phyloP scores from a whole-genome alignment of 2,329 filamentous ascomycete species.

The Botrytis elliptica region DNA sequence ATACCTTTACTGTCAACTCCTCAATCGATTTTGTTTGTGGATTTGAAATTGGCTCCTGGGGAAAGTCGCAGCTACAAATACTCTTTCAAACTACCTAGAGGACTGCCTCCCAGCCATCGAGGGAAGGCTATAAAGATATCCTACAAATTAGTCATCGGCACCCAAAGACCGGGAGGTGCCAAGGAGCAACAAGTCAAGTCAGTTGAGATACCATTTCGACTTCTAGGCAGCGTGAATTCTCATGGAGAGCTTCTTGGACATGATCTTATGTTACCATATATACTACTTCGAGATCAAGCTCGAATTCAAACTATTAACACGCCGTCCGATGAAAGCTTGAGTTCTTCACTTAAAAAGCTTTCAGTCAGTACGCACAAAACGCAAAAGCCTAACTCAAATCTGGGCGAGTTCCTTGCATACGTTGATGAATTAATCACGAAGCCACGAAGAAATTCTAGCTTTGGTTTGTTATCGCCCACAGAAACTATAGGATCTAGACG shows the following conservation, averaged over 20 bases:
- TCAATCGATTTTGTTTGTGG: constrained; percentile 93
- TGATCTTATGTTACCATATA: constrained; percentile 91
- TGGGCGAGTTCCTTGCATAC: constrained; percentile 71
- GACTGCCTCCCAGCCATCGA: constrained; percentile 85
- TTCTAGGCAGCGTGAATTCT: constrained; percentile 88
- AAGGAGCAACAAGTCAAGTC: constrained; percentile 82
- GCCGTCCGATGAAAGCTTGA: constrained; percentile 21
- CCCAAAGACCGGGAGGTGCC: constrained; percentile 76
- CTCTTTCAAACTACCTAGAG: constrained; percentile 78
- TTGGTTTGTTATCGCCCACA: constrained; percentile 71
- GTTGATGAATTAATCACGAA: constrained; percentile 71
- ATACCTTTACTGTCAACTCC: constrained; percentile 92
- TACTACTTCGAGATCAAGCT: constrained; percentile 82
- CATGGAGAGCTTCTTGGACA: constrained; percentile 88
- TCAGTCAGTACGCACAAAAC: constrained; percentile 34
- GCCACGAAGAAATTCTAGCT: constrained; percentile 52
- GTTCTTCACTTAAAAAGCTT: constrained; percentile 22
- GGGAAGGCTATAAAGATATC: constrained; percentile 92
- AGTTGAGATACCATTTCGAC: constrained; percentile 89
- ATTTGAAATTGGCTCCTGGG: constrained; percentile 80
- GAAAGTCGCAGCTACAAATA: constrained; percentile 89
- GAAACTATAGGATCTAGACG: constrained; percentile 55
- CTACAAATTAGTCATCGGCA: constrained; percentile 88
- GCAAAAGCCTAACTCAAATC: constrained; percentile 39
- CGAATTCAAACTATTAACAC: constrained; percentile 34